Evolutionary conservation across 352 stramenopile species (phyloP), one percentile per base, ranked within the genome.

Genomic region (Phytophthora cryptogea): DNA sequence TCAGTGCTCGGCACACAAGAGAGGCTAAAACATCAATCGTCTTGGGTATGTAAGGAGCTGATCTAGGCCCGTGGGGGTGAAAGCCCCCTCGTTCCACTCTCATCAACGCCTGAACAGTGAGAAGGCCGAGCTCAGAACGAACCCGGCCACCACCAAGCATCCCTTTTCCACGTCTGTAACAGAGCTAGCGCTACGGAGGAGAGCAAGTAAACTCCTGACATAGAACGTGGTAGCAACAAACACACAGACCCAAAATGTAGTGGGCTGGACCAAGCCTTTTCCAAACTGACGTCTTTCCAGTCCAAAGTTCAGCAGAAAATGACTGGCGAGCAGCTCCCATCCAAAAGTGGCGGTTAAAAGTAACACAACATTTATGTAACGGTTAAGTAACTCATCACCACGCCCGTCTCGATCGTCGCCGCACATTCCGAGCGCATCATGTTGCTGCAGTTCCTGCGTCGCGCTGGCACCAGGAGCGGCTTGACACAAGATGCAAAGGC

Each of bases 161-260:
- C 79, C 66, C 81, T 90, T 71, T 90, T 67, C 81, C 81, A 90
- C 81, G 67, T 60, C 74, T 85, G 81, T 88, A 90, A 90, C 81
- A 91, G 81, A 89, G 74, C 68, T 79, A 74, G 72, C 69, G 76
- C 81, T 89, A 89, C 67, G 48, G 72, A 68, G 59, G 40, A 70
- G 52, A 86, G 76, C 76, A 86, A 77, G 82, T 80, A 83, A 82
- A 64, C 72, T 85, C 81, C 80, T 91, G 81, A 91, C 81, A 84
- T 87, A 87, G 72, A 88, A 64, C 66, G 66, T 91, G 81, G 76
- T n/a, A 40, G 16, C 17, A 16, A 45, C 45, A 53, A 64, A n/a
- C 27, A 70, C 35, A 64, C 23, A 48, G 33, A 61, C 30, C n/a
- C 27, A 49, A 8, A 44, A 30, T 23, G n/a, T 23, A 3, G 35